Evolutionary conservation across 75 land plant genomes (phyloP), one percentile per base, ranked within the genome.

Genomic region (Cryptomeria japonica): DNA sequence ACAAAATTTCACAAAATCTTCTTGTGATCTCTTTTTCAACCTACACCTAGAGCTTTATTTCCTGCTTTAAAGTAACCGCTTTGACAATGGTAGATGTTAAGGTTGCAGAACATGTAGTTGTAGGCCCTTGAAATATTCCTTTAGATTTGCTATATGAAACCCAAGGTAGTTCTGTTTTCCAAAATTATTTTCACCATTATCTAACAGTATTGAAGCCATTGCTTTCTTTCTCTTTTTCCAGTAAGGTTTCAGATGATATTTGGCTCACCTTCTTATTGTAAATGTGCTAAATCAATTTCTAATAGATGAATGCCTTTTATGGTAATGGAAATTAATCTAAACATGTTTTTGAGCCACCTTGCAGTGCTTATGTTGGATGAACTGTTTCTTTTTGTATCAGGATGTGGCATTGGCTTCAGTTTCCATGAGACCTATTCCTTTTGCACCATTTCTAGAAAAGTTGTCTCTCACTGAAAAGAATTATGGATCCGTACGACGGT

Each of bases 321-420:
- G 47, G 34, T 12, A 2, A n/a, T n/a, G 84, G 13, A 82, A n/a
- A 13, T 44, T 44, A 18, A 42, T 82, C 32, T 6, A 82, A 14
- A n/a, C 28, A 13, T 46, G 28, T 46, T 28, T 80, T 82, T 82
- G 32, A 82, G 32, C 84, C 46, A 82, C 18, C 53, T 82, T 82
- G 84, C 34, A 25, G 49, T 46, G 53, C 14, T 82, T 46, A 82
- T 12, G 84, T 82, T 82, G 46, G 51, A 82, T 46, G 84, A 25
- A 79, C 9, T 46, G 32, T 44, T 28, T 82, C n/a, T 42, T 41
- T 38, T 37, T 83, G 51, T 36, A 87, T 34, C 90, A 98, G 99
- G 99, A 98, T 84, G 91, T 96, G 32, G 96, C 96, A 34, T 84
- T 98, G 90, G 99, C 99, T 76, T 93, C 93, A 11, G 96, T 97